Evolutionary conservation across 2,329 filamentous ascomycete species (phyloP), one percentile per base, ranked within the genome.

Genomic region (Nemania abortiva): DNA sequence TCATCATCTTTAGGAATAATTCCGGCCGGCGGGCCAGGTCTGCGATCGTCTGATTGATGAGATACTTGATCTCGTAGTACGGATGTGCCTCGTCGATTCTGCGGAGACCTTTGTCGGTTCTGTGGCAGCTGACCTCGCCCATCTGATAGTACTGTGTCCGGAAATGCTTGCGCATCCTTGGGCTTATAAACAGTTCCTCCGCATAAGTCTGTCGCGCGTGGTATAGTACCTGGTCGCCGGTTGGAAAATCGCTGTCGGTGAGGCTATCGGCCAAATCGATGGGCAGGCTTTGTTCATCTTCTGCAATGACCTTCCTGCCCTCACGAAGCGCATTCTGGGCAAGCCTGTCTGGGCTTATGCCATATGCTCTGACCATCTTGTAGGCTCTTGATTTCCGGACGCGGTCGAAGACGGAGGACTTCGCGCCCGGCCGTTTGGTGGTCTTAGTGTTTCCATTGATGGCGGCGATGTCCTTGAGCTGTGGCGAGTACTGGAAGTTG

Each of bases 1-100:
- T 97, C 80, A 98, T 90, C 96, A 99, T 99, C 82, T 97, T 95
- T 65, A 99, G 84, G 79, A 96, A 99, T 29, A 97, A 85, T 72
- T 98, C 95, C 1, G 96, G 96, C 62, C 92, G 90, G 61, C 90
- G 89, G 2, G 94, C 92, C 68, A 98, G 88, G 73, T 96, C 92
- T 50, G 85, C 84, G 70, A 98, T 92, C 7, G 93, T 92, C 80
- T 98, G 95, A 75, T 96, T 94, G 72, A 94, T 90, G 22, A 99
- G 86, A 75, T 99, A 99, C 81, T 99, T 97, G 84, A 99, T 93
- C 80, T 98, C 96, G 79, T 98, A 98, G 81, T 97, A 98, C 0
- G 94, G 94, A 77, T 98, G 95, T 27, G 96, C 90, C 70, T 98
- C 95, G 75, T 97, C 95, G 74, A 99, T 98, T 77, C 93, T 93